Percentiles rank a stretch among this genome's conserved stretches.
Conservation (phyloP, 257 asterid genomes). For the Plantago ovata region DNA sequence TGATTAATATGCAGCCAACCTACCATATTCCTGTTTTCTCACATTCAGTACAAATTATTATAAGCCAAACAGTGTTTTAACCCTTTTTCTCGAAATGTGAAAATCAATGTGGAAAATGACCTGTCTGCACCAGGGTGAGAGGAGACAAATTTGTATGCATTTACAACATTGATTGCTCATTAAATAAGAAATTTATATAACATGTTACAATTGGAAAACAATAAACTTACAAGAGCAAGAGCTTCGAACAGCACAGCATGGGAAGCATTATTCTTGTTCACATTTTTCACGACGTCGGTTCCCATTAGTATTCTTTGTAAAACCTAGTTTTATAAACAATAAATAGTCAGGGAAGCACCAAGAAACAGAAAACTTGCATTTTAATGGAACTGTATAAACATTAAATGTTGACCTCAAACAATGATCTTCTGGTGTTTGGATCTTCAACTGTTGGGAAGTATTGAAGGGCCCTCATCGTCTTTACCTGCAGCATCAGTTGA, state of each 20-base stretch:
- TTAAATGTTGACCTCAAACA: slow-evolving; percentile 71
- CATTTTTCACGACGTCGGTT: slow-evolving; percentile 99
- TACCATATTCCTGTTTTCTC: no score
- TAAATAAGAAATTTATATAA: background rate
- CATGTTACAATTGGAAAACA: background rate
- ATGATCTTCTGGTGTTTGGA: slow-evolving; percentile 90
- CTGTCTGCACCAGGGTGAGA: background rate
- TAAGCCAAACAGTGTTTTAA: no score
- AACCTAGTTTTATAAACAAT: slow-evolving; percentile 48
- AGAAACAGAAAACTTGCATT: no score
- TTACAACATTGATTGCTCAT: background rate
- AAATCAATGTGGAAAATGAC: no score
- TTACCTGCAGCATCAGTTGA: slow-evolving; percentile 54
- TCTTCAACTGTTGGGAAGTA: slow-evolving; percentile 97
- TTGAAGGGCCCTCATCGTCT: slow-evolving; percentile 99
- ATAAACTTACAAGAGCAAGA: slow-evolving; percentile 80
- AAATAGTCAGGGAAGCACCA: slow-evolving; percentile 9
- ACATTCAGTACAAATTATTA: no score
- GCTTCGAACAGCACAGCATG: slow-evolving; percentile 99
- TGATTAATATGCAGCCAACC: no score
- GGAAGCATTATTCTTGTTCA: slow-evolving; percentile 98
- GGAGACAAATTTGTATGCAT: background rate
- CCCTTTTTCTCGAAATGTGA: no score
- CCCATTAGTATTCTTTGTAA: slow-evolving; percentile 97
- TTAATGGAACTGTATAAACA: background rate